phyloP scores from a whole-genome alignment of 2,329 filamentous ascomycete genomes.

The Epichloe uncinata region DNA sequence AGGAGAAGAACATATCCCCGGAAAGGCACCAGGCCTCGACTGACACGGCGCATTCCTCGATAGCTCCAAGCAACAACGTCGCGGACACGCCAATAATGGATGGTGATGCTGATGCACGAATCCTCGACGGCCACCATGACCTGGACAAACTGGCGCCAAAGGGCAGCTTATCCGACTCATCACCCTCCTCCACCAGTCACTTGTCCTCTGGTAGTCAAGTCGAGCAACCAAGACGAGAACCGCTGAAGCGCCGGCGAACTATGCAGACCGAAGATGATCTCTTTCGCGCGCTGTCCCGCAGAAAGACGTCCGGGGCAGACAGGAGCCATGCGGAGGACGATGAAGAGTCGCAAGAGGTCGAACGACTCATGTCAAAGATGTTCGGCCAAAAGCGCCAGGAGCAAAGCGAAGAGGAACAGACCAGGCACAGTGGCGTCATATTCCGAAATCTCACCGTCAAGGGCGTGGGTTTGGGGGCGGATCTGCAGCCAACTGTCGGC shows the following conservation, averaged over 20 bases:
- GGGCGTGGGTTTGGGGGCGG: slow-evolving; percentile 53
- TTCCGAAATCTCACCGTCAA: slow-evolving; percentile 60
- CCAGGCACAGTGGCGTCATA: slow-evolving; percentile 53
- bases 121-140: neutral
- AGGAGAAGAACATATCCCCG: neutral
- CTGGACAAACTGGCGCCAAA: neutral
- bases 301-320: slow-evolving; percentile 27
- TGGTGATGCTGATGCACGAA: too few species aligned
- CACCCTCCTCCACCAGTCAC: neutral
- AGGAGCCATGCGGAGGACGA: slow-evolving; percentile 23
- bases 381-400: slow-evolving; percentile 52
- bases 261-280: slow-evolving; percentile 35
- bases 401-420: slow-evolving; percentile 56
- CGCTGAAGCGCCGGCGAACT: slow-evolving; percentile 13
- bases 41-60: neutral
- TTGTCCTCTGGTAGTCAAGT: neutral
- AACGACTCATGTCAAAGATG: slow-evolving; percentile 54
- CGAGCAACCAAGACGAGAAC: slow-evolving; percentile 1
- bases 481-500: slow-evolving; percentile 40
- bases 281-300: slow-evolving; percentile 33
- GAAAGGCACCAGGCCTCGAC: neutral
- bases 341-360: slow-evolving; percentile 36
- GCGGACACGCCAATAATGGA: neutral
- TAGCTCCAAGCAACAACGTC: neutral
- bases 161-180: neutral